phyloP scores from a whole-genome alignment of 169 alveolate genomes.

The Babesia caballi region DNA sequence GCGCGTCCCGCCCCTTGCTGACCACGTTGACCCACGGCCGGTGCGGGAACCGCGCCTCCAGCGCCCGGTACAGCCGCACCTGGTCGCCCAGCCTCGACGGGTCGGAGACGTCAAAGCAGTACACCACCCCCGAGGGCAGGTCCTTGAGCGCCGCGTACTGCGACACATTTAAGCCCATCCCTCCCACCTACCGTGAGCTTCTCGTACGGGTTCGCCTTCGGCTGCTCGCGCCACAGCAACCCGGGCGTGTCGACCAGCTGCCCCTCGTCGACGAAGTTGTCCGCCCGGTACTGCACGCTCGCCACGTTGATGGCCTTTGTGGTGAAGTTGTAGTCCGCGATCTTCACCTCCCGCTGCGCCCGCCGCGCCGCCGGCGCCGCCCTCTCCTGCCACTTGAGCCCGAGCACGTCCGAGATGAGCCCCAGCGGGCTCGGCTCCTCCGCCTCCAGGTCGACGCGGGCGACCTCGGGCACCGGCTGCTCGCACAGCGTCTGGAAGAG shows the following conservation, averaged over 20 bases:
- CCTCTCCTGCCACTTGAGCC: constrained; percentile 43
- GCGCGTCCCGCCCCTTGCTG: constrained; percentile 19
- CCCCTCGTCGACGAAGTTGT: constrained; percentile 44
- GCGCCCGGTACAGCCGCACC: constrained; percentile 30
- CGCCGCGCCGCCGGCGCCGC: neutral
- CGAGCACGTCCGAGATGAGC: constrained; percentile 48
- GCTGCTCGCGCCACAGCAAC: constrained; percentile 41
- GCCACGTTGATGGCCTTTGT: constrained; percentile 42
- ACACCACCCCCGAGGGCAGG: constrained; percentile 59
- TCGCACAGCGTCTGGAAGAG: constrained; percentile 37
- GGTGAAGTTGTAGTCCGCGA: constrained; percentile 63
- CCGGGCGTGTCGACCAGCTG: constrained; percentile 67
- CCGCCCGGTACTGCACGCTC: constrained; percentile 20
- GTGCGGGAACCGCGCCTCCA: constrained; percentile 48
- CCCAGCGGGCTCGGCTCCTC: constrained; percentile 1
- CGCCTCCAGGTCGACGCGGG: neutral
- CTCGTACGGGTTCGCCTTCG: constrained; percentile 55
- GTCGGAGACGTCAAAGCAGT: constrained; percentile 50
- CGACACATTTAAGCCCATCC: neutral
- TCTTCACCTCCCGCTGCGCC: constrained; percentile 20
- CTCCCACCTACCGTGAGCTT: constrained; percentile 38
- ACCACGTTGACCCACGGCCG: constrained; percentile 64
- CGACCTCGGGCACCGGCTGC: neutral
- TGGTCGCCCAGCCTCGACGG: constrained; percentile 30
- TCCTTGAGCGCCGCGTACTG: constrained; percentile 60